phyloP scores from a whole-genome alignment of 768 basidiomycete genomes.

The Phylloporus sp. region DNA sequence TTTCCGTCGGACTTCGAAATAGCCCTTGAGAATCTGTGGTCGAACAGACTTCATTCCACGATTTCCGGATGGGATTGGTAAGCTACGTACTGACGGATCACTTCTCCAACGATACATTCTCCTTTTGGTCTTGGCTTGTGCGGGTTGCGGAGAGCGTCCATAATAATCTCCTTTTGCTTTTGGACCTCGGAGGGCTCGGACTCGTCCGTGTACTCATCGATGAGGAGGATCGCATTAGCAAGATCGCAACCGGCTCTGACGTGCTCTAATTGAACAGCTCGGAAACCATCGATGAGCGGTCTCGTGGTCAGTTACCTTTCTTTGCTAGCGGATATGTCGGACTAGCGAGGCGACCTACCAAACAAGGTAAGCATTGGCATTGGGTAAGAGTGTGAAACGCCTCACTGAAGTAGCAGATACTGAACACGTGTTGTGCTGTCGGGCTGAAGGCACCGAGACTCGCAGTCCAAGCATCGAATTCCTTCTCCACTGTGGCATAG shows the following conservation, averaged over 20 bases:
- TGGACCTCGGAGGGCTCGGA: conserved; percentile 28
- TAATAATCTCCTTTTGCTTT: conserved; percentile 19
- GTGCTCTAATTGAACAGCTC: background rate
- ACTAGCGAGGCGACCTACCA: conserved; percentile 3
- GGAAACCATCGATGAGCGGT: background rate
- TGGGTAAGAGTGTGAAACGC: too few relatives aligned
- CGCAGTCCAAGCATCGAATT: too few relatives aligned
- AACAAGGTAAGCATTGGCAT: too few relatives aligned
- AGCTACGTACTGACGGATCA: conserved; percentile 8
- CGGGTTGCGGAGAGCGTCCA: conserved; percentile 9
- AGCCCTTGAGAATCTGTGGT: too few relatives aligned
- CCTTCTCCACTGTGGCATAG: too few relatives aligned
- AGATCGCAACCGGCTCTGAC: conserved; percentile 41
- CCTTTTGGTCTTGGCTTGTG: conserved; percentile 7
- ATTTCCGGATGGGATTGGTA: background rate
- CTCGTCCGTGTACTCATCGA: conserved; percentile 47
- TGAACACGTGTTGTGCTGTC: too few relatives aligned
- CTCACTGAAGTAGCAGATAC: too few relatives aligned
- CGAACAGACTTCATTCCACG: background rate
- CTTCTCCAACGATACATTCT: conserved; percentile 12
- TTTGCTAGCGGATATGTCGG: conserved; percentile 2
- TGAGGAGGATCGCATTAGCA: conserved; percentile 46
- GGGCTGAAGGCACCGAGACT: too few relatives aligned
- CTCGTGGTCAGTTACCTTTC: background rate
- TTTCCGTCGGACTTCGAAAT: too few relatives aligned